Evolutionary conservation across 169 alveolate species (phyloP), one percentile per base, ranked within the genome.

Genomic region (Ichthyophthirius multifiliis): DNA sequence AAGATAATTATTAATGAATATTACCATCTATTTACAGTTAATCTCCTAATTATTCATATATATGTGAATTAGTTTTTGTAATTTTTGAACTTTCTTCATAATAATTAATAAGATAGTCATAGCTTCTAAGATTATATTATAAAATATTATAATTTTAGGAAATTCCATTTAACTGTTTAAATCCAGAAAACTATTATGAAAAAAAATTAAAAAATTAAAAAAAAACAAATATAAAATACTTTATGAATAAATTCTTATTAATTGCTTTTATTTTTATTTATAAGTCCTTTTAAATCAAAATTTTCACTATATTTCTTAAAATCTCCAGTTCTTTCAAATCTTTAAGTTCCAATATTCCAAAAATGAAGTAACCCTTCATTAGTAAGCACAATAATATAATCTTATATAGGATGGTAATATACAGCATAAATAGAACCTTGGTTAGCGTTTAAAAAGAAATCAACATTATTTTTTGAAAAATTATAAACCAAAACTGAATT

Each of bases 301-400:
- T 37, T 6, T 10, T n/a, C 20, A 4, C 34, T 18, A 39, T 37
- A 67, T 20, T 35, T 67, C 9, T 9, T 39, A 16, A 67, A 34
- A 7, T 16, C 15, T 67, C 46, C 77, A 6, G 77, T 16, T 39
- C 35, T 34, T 20, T 67, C 77, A 39, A 35, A 67, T 39, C 77
- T 67, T 37, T 37, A n/a, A 37, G 64, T 67, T 39, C 77, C 77
- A 32, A 67, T 37, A 18, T 35, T 37, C 77, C 77, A 67, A 37
- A 67, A 67, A 67, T 67, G 43, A 1, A 67, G 34, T 34, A 37
- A 37, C n/a, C 77, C 77, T 34, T 67, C 34, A 9, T 62, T 67
- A 20, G 77, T 67, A 9, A 67, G 46, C 6, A 67, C 30, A n/a
- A 67, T 37, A 23, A 34, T 37, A 12, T 67, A 67, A 20, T 67